These are phyloP conservation scores for Aspergillus sclerotiicarbonarius DNA, from an alignment of 495 filamentous ascomycete genomes.

Conservation along the genomic window DNA sequence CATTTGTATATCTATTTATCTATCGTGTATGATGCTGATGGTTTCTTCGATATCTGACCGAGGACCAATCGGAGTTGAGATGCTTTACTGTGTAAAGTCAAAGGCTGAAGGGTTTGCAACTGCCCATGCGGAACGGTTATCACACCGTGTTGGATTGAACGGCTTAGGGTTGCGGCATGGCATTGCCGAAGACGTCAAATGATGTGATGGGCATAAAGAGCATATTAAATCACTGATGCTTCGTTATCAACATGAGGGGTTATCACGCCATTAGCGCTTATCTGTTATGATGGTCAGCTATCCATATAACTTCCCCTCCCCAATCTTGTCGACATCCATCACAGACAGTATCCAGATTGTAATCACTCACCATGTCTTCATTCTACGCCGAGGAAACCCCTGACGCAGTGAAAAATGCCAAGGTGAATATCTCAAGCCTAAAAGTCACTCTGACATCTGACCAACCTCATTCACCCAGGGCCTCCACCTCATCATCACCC, in stretches of 20 bases:
- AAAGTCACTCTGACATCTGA: background rate
- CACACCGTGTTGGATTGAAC: background rate
- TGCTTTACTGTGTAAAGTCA: no score
- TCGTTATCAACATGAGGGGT: background rate
- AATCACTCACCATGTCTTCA: background rate
- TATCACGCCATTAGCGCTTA: background rate
- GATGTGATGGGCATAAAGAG: no score
- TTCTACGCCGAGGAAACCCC: conserved; percentile 2
- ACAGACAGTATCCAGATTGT: background rate
- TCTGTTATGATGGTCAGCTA: background rate
- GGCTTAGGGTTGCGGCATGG: background rate
- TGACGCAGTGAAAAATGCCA: background rate
- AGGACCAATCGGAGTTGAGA: no score
- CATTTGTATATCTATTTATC: no score
- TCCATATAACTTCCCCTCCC: background rate
- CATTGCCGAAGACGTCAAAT: no score
- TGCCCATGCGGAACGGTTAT: no score
- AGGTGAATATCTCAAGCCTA: background rate
- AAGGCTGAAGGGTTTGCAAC: no score
- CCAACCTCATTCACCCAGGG: background rate
- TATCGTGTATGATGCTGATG: no score
- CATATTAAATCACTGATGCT: background rate
- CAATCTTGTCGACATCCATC: background rate
- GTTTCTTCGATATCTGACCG: no score
- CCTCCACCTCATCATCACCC: conserved; percentile 3